These are phyloP conservation scores for Citrus maxima DNA, from an alignment of 345 rosid genomes.

Conservation along the genomic window DNA sequence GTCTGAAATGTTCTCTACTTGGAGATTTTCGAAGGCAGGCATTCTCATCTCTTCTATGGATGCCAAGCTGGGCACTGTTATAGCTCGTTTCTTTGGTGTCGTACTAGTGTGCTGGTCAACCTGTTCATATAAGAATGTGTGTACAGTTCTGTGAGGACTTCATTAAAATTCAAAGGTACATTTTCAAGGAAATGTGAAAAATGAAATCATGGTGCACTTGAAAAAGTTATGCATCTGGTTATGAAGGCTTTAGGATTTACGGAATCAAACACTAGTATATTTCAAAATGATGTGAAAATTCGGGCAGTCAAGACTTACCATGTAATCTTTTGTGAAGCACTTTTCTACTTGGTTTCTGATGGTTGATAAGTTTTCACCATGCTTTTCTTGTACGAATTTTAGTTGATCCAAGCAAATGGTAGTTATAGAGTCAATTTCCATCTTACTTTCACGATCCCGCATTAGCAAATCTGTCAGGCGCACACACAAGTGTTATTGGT, in stretches of 20 bases:
- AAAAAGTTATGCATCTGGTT: not conserved
- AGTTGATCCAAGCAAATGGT: constrained; percentile 52
- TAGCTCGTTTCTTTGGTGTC: constrained; percentile 50
- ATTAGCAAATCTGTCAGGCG: constrained; percentile 47
- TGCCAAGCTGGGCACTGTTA: constrained; percentile 60
- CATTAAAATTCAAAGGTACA: no score
- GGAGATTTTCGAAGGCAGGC: constrained; percentile 6
- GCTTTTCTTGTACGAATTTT: constrained; percentile 50
- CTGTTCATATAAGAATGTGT: constrained; percentile 27
- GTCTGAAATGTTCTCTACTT: constrained; percentile 15
- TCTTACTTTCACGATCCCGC: constrained; percentile 53
- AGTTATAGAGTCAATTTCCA: constrained; percentile 50
- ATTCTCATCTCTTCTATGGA: constrained; percentile 74
- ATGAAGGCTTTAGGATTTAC: no score
- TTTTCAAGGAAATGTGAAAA: not conserved
- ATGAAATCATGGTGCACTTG: not conserved
- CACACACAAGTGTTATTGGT: not conserved
- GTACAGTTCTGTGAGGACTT: not conserved
- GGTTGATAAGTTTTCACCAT: constrained; percentile 46
- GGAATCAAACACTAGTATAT: no score
- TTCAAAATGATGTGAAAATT: no score
- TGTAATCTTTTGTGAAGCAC: constrained; percentile 64
- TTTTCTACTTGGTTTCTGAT: constrained; percentile 67
- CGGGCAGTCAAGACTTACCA: constrained; percentile 39
- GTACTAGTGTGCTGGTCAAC: constrained; percentile 48